Evolutionary conservation across 306 rosid genomes (phyloP).

Genomic region (Clitoria ternatea): DNA sequence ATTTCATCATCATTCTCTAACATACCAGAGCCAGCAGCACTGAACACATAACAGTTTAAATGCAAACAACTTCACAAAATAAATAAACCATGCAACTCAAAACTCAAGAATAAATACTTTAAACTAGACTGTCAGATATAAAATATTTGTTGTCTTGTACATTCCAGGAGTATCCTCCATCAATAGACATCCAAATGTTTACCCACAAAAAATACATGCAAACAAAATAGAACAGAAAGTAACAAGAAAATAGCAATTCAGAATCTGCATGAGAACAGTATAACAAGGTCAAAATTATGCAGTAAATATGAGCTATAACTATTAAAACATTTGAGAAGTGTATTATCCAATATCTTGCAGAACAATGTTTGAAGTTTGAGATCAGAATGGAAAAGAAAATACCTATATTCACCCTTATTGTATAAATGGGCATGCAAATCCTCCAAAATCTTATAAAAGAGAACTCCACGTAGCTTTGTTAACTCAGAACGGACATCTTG

Average conservation of each 20-base stretch:
- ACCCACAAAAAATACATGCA: slow-evolving; percentile 5
- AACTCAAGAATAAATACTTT: not conserved
- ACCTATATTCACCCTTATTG: slow-evolving; percentile 98
- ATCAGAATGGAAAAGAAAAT: slow-evolving; percentile 26
- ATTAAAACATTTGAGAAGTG: slow-evolving; percentile 9
- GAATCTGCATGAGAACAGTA: slow-evolving; percentile 22
- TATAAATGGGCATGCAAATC: slow-evolving; percentile 93
- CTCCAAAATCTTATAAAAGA: slow-evolving; percentile 86
- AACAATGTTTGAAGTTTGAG: not conserved
- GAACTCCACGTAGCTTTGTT: slow-evolving; percentile 84
- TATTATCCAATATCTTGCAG: not conserved
- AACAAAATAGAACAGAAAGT: slow-evolving; percentile 7
- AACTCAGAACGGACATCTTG: slow-evolving; percentile 98
- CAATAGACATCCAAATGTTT: slow-evolving; percentile 15
- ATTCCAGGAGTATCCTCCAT: not conserved
- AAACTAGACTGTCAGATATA: slow-evolving; percentile 10
- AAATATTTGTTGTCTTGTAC: not conserved
- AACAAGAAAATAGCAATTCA: slow-evolving; percentile 10
- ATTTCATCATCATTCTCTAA: slow-evolving; percentile 82
- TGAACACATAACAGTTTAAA: slow-evolving; percentile 43
- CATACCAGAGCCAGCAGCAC: slow-evolving; percentile 59
- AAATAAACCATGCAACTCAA: slow-evolving; percentile 1
- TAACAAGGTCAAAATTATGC: slow-evolving; percentile 16
- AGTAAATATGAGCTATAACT: slow-evolving; percentile 1
- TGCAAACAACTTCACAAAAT: slow-evolving; percentile 17